Base-by-base conservation (phyloP, 1,284 basidiomycete species). In the Phaffia rhodozyma region DNA sequence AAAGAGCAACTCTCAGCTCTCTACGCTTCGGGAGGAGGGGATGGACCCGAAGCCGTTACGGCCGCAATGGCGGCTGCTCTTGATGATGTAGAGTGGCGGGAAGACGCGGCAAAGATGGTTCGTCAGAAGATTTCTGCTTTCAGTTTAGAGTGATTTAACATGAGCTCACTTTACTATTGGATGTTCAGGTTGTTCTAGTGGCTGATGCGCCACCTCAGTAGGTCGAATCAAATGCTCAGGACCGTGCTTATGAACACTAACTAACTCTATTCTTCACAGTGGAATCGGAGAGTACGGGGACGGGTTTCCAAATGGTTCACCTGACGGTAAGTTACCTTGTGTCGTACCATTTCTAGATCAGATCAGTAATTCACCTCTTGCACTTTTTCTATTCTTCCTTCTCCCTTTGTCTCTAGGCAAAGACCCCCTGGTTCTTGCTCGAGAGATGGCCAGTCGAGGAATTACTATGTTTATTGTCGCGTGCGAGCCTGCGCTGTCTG, bases 41-140 rank as follows among this genome's bases (percentile, higher is more conserved):
- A 99, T 79, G 94, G 96, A 0, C 96, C 96, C 0, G 96, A 99
- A 74, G 96, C 93, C 3, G 89, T 97, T 65, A 99, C 96, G 0
- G 92, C 94, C 3, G 94, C 88, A 16, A 79, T 99, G 75, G 85
- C 85, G 9, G 91, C 93, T 69, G 86, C 86, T 20, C 73, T 92
- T 69, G 83, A 84, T 63, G 75, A 77, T 13, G 87, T 97, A 83
- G 86, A 92, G 50, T 99, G 96, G 96, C 81, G 96, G 69, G 80
- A 82, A 58, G 77, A 84, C 61, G 91, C 94, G 21, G 91, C 88
- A 72, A 96, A 90, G 79, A 97, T 98, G 88, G 83, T 58, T 18
- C 47, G 57, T 29, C 25, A 23, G 51, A 25, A 20, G 20, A 30
- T 30, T 11, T 16, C 13, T 43, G 38, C 13, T 43, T 43, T 43